Evolutionary conservation across 2,329 filamentous ascomycete species (phyloP).

Genomic region (Emergomyces orientalis): DNA sequence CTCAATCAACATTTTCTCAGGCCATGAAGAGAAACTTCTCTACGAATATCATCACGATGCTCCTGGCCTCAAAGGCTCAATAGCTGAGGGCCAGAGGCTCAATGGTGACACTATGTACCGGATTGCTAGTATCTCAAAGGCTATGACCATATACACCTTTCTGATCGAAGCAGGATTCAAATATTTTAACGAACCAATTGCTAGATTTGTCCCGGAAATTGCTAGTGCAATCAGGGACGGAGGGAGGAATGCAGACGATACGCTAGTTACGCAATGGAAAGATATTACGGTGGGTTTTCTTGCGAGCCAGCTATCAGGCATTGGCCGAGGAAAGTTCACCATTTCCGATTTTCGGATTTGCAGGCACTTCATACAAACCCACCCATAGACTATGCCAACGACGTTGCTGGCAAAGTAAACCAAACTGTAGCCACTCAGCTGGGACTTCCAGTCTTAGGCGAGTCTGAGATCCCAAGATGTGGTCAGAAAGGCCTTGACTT

Average conservation of each 20-base stretch:
- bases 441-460: neutral
- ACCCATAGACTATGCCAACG: neutral
- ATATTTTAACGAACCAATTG: constrained; percentile 35
- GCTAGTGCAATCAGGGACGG: constrained; percentile 10
- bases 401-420: neutral
- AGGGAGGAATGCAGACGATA: neutral
- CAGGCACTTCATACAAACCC: neutral
- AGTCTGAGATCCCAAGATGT: neutral
- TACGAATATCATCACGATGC: constrained; percentile 11
- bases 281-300: constrained; percentile 13
- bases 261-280: constrained; percentile 8
- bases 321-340: constrained; percentile 6
- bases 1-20: constrained; percentile 15
- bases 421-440: neutral
- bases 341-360: neutral
- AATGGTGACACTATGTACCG: constrained; percentile 32
- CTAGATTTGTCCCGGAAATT: constrained; percentile 38
- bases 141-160: constrained; percentile 37
- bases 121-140: constrained; percentile 39
- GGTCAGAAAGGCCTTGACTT: neutral
- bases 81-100: constrained; percentile 15
- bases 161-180: constrained; percentile 34
- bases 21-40: constrained; percentile 12
- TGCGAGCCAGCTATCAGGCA: constrained; percentile 12
- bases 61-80: constrained; percentile 17